Conservation (phyloP, 23 red algal genomes). For the Cyanidiococcus yangmingshanensis region DNA sequence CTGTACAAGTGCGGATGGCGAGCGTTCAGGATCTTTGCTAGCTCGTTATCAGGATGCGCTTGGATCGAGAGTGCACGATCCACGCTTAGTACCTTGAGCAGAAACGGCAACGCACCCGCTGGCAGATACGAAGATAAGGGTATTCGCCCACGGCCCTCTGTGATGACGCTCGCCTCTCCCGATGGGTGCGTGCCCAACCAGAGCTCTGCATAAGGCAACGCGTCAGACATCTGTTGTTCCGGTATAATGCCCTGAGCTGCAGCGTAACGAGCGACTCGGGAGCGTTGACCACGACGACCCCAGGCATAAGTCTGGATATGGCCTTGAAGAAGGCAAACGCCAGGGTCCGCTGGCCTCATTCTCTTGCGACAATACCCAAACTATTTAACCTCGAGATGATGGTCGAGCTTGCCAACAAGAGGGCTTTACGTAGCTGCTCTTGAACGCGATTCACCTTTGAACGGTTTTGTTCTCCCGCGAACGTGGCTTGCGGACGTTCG, state of each 20-base stretch:
- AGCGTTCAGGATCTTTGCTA: slow-evolving; percentile 47
- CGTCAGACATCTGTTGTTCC: not conserved
- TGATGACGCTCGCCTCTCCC: slow-evolving; percentile 36
- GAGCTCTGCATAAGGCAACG: slow-evolving; percentile 57
- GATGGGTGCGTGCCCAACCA: slow-evolving; percentile 89
- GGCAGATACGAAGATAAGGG: not conserved
- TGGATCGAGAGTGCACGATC: slow-evolving; percentile 71
- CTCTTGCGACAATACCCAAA: too few relatives aligned
- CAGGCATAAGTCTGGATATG: slow-evolving; percentile 11
- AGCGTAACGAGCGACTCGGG: slow-evolving; percentile 4
- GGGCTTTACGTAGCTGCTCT: too few relatives aligned
- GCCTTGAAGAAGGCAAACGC: not conserved
- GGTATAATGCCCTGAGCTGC: not conserved
- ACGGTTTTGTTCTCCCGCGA: too few relatives aligned
- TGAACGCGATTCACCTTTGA: too few relatives aligned
- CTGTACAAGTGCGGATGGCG: slow-evolving; percentile 53
- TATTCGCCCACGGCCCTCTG: not conserved
- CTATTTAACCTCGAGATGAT: too few relatives aligned
- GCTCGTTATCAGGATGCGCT: slow-evolving; percentile 58
- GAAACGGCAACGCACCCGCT: slow-evolving; percentile 37
- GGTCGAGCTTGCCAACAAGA: too few relatives aligned
- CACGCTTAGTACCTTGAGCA: slow-evolving; percentile 91
- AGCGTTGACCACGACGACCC: not conserved
- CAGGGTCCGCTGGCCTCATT: too few relatives aligned
- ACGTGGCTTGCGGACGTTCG: too few relatives aligned